A percentile compares a stretch with the other conserved stretches of the same genome.
Conservation (phyloP, 805 yeast species). For the Candida maltosa region DNA sequence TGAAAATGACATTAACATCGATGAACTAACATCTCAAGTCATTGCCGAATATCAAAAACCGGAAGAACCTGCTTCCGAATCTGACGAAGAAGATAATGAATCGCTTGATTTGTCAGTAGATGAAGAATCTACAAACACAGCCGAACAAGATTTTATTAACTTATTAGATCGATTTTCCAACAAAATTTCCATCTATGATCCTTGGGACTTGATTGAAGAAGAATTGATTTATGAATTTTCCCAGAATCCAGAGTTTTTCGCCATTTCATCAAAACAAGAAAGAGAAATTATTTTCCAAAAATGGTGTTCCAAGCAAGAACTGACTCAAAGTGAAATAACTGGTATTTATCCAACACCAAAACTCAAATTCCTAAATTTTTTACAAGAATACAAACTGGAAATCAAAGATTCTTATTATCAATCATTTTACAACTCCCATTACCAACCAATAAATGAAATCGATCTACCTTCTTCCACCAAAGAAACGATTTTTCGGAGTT, state of each 20-base stretch:
- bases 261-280: constrained; percentile 13
- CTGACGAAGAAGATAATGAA: constrained; percentile 3
- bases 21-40: background rate
- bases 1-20: background rate
- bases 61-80: background rate
- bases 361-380: constrained; percentile 17
- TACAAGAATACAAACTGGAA: constrained; percentile 28
- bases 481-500: constrained; percentile 23
- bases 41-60: background rate
- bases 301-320: constrained; percentile 18
- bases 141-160: constrained; percentile 16
- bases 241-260: constrained; percentile 25
- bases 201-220: constrained; percentile 39
- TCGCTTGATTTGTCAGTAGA: constrained; percentile 12
- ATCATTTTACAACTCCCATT: constrained; percentile 22
- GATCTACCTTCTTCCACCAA: constrained; percentile 14
- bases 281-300: constrained; percentile 22
- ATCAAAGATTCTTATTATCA: constrained; percentile 22
- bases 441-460: constrained; percentile 10
- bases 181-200: constrained; percentile 29
- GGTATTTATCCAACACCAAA: constrained; percentile 19
- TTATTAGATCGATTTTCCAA: constrained; percentile 22
- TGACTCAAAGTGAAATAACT: constrained; percentile 2
- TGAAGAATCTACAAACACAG: constrained; percentile 5
- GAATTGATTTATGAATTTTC: constrained; percentile 26